These are phyloP conservation scores for Coemansia aciculifera DNA, from an alignment of 192 early-diverging fungal species.

Conservation along the genomic window DNA sequence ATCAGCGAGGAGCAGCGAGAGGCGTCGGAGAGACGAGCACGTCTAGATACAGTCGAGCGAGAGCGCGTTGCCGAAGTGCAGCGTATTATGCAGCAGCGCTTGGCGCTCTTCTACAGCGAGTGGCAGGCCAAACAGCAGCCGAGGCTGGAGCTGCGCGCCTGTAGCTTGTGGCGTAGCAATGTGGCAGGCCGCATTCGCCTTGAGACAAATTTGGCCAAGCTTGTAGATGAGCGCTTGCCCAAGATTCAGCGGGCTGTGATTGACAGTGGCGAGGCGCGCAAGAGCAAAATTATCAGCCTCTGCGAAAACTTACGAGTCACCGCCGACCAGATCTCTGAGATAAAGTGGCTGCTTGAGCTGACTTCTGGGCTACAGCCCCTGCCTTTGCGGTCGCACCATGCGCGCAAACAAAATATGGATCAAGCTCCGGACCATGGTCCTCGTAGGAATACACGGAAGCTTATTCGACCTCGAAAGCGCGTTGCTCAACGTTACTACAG, in stretches of 20 bases:
- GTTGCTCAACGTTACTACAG: not conserved
- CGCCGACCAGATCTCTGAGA: slow-evolving; percentile 18
- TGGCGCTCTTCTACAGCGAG: slow-evolving; percentile 12
- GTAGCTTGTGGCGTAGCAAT: slow-evolving; percentile 21
- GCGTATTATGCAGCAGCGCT: slow-evolving; percentile 7
- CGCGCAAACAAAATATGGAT: not conserved
- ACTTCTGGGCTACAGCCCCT: slow-evolving; percentile 15
- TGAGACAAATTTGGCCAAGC: slow-evolving; percentile 1
- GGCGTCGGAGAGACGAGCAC: not conserved
- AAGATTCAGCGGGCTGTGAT: slow-evolving; percentile 13
- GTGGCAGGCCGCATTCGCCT: not conserved
- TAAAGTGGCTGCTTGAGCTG: slow-evolving; percentile 29
- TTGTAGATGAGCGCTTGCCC: slow-evolving; percentile 22
- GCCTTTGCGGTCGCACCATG: not conserved
- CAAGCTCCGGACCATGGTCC: not conserved
- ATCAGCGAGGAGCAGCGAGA: slow-evolving; percentile 18
- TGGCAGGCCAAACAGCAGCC: slow-evolving; percentile 19
- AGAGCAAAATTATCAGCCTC: not conserved
- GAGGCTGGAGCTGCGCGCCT: slow-evolving; percentile 3
- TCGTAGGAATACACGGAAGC: not conserved
- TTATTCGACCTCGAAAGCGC: not conserved
- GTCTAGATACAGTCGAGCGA: not conserved
- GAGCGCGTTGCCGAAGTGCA: slow-evolving; percentile 16
- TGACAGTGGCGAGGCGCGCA: slow-evolving; percentile 19
- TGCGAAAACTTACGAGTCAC: slow-evolving; percentile 24